Evolutionary conservation across 2,329 filamentous ascomycete species (phyloP), one percentile per base, ranked within the genome.

Genomic region (Capronia coronata): DNA sequence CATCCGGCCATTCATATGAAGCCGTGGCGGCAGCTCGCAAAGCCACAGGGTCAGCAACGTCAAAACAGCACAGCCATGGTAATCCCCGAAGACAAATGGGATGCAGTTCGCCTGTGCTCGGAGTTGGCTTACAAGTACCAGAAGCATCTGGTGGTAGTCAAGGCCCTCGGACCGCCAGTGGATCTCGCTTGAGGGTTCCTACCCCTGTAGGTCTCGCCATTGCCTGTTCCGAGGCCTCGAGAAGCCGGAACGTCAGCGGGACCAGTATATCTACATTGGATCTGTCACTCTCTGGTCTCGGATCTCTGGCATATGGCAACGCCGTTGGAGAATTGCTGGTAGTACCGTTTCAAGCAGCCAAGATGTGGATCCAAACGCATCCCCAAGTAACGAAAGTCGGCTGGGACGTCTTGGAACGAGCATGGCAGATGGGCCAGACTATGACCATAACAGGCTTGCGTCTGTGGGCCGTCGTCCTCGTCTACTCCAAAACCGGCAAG

Each of bases 401-500:
- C 8, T 50, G 46, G 35, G 43, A 50, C 9, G 21, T 48, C 10
- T 13, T 51, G 13, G 49, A 48, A 29, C 46, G 52, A 32, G 47
- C 27, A n/a, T 51, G 51, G 53, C 51, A 53, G 23, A 60, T 61
- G 59, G 23, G 46, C 10, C 45, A 48, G 42, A 38, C 54, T 21
- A 53, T 57, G 29, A 32, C 32, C 11, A 44, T 25, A 25, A 61
- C 59, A n/a, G 47, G 30, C 10, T 51, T 41, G 41, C 45, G 34
- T 18, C 38, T 56, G 9, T 61, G 52, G 51, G 43, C 42, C 13
- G 35, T 59, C 11, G 25, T 55, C 8, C 57, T 54, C 43, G 54
- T 55, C 10, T 59, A 59, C 48, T 56, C 51, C 13, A 56, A 58
- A 16, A 59, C 57, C 2, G 59, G 59, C 11, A 57, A 51, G 39